Base-by-base conservation (phyloP, 345 rosid species). In the Gossypium bickii region DNA sequence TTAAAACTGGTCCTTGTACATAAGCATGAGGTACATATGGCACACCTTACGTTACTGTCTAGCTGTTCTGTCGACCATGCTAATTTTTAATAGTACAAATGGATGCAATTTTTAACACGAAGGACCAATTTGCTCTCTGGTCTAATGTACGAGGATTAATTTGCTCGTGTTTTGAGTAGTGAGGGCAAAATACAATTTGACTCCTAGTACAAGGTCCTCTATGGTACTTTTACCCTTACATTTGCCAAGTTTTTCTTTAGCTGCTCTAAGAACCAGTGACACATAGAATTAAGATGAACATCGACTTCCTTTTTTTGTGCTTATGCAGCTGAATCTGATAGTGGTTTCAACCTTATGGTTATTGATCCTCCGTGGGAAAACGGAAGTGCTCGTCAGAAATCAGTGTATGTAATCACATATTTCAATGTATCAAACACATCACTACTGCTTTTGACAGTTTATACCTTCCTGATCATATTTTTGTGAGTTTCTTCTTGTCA, bases 321-420 rank as follows among this genome's bases (percentile, higher is more conserved):
- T 41, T 16, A 47, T 85, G 91, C 87, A 92, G 98, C 78, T 78
- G 89, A 80, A 52, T 72, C 86, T 74, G 80, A 74, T 65, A 73
- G 78, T 74, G 91, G 90, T 58, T 94, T 86, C 85, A 60, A 60
- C 43, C 65, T 60, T 60, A 88, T 94, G 70, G 85, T 90, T 63
- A 80, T 94, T 49, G 97, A 94, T 85, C 98, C 97, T 63, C 98
- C 98, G 1, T 92, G 97, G 98, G 97, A 94, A 82, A 92, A 90
- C 78, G 92, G 89, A 75, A 92, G 98, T 71, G 97, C 92, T 78
- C 89, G 62, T 75, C 97, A 94, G 84, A 94, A 94, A 77, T 80
- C 84, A 16, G 78, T 83, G 98, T 94, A 80, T 13, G 80, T 76
- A 52, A 70, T 56, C 74, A 38, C 22, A 20, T 61, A 7, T 52